Conservation (phyloP, 768 basidiomycete genomes). For the Inosperma sp. region DNA sequence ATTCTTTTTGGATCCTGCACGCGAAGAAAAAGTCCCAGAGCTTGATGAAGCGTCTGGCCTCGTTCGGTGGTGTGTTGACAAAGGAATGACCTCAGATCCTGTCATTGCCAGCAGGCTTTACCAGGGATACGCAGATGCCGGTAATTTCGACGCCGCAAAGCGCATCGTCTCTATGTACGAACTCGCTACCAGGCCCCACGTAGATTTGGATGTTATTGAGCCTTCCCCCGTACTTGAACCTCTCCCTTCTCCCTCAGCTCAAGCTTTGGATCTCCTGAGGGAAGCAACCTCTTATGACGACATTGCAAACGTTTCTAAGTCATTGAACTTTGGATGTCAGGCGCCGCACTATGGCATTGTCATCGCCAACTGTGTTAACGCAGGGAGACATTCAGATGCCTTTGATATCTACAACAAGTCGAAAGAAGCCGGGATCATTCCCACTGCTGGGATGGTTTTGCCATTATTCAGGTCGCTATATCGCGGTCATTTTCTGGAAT, state of each 20-base stretch:
- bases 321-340: conserved; percentile 37
- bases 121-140: conserved; percentile 40
- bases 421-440: conserved; percentile 38
- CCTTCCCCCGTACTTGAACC: neutral
- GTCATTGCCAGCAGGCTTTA: conserved; percentile 38
- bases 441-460: conserved; percentile 48
- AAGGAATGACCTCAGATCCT: conserved; percentile 42
- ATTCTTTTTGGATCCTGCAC: conserved; percentile 30
- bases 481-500: conserved; percentile 27
- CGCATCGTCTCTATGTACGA: conserved; percentile 38
- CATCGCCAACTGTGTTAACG: conserved; percentile 45
- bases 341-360: conserved; percentile 51
- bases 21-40: conserved; percentile 27
- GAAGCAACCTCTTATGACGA: conserved; percentile 38
- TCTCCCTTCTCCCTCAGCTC: neutral
- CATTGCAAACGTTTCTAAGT: conserved; percentile 38
- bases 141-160: conserved; percentile 32
- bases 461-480: conserved; percentile 53
- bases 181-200: conserved; percentile 17
- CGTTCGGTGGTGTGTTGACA: conserved; percentile 44
- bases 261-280: conserved; percentile 32
- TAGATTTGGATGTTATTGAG: neutral
- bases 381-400: conserved; percentile 37
- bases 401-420: conserved; percentile 48
- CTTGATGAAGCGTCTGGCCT: conserved; percentile 36